Evolutionary conservation across 1,284 basidiomycete genomes (phyloP).

Genomic region (Cystobasidium slooffiae): DNA sequence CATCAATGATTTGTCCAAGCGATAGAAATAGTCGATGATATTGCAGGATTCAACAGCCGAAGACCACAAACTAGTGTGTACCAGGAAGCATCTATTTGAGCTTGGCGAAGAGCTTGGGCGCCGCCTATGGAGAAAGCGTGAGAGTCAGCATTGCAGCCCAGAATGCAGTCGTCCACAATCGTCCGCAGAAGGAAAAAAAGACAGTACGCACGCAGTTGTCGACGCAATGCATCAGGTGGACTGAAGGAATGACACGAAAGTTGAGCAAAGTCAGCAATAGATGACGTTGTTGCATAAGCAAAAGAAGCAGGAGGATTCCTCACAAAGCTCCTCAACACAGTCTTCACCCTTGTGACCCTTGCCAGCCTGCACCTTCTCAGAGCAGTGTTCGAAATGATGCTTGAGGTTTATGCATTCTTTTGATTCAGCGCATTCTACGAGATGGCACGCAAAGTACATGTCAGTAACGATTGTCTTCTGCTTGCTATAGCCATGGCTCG

Average conservation of each 20-base stretch:
- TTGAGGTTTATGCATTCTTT: conserved; percentile 71
- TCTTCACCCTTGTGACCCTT: conserved; percentile 84
- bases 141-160: conserved; percentile 17
- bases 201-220: conserved; percentile 47
- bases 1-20: no score
- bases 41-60: background rate
- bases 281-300: background rate
- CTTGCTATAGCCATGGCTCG: background rate
- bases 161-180: background rate
- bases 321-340: conserved; percentile 76
- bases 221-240: conserved; percentile 54
- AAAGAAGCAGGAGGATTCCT: conserved; percentile 53
- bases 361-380: conserved; percentile 79
- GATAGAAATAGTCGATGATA: background rate
- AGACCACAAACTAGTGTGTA: background rate
- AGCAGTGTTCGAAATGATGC: conserved; percentile 88
- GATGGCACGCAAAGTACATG: no score
- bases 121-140: conserved; percentile 58
- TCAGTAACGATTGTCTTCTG: background rate
- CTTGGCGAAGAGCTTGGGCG: conserved; percentile 75
- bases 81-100: conserved; percentile 55
- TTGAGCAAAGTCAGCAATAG: background rate
- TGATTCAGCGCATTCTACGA: conserved; percentile 69
- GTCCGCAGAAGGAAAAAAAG: background rate
- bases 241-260: conserved; percentile 54